Conservation (phyloP, 371 early-diverging fungal species). For the Nematocida homosporus region DNA sequence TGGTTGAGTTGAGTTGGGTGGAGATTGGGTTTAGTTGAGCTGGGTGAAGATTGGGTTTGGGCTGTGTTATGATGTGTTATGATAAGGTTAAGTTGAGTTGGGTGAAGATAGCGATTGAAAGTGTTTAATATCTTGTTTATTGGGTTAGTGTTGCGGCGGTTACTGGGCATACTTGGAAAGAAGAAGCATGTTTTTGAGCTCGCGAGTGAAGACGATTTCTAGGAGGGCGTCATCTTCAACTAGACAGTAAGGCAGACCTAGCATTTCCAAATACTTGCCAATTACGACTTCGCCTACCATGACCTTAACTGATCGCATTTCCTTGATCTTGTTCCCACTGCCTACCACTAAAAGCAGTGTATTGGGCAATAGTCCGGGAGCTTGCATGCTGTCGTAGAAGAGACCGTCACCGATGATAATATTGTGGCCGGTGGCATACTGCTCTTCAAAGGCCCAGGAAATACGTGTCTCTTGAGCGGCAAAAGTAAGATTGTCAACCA, state of each 20-base stretch:
- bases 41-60: too few species aligned
- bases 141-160: background rate
- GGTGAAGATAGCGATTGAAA: too few species aligned
- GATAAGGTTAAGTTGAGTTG: too few species aligned
- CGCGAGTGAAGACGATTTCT: slow-evolving; percentile 33
- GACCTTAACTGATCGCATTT: slow-evolving; percentile 53
- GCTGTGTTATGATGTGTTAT: too few species aligned
- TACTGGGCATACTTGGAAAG: background rate
- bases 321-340: slow-evolving; percentile 28
- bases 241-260: slow-evolving; percentile 54
- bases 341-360: slow-evolving; percentile 45
- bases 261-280: slow-evolving; percentile 47
- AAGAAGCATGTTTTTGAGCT: slow-evolving; percentile 48
- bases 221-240: slow-evolving; percentile 32
- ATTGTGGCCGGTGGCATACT: slow-evolving; percentile 44
- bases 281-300: slow-evolving; percentile 43
- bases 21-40: too few species aligned
- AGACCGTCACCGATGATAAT: slow-evolving; percentile 48
- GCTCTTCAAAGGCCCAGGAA: slow-evolving; percentile 36
- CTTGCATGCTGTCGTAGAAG: slow-evolving; percentile 38
- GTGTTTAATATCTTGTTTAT: too few species aligned
- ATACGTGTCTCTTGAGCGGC: slow-evolving; percentile 46
- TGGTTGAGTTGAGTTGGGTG: too few species aligned
- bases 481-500: slow-evolving; percentile 41
- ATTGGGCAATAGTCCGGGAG: slow-evolving; percentile 26